A percentile compares a stretch with the other conserved stretches of the same genome.
phyloP scores from a whole-genome alignment of 176 grass and related monocot species.

The Stipa capillata region DNA sequence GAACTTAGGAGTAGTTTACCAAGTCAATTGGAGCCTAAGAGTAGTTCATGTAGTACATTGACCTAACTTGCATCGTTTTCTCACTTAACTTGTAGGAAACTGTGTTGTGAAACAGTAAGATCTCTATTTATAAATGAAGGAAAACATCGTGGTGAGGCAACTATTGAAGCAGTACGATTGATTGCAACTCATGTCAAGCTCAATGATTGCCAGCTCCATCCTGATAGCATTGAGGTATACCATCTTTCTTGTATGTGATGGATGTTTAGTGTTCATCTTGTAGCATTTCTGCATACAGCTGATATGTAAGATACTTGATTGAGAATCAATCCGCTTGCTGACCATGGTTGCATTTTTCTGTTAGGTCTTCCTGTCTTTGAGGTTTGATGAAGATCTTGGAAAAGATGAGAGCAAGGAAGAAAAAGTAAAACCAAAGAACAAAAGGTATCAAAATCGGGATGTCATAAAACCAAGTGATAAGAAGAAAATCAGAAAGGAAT shows the following conservation, averaged over 20 bases:
- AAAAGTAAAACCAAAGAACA: constrained; percentile 55
- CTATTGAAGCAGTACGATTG: constrained; percentile 79
- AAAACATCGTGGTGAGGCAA: constrained; percentile 91
- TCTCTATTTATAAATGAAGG: constrained; percentile 85
- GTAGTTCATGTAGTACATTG: neutral
- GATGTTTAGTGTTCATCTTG: neutral
- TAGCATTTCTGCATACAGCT: neutral
- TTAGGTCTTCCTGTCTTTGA: constrained; percentile 85
- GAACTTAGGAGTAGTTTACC: neutral
- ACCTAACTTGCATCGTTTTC: neutral
- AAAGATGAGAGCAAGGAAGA: constrained; percentile 47
- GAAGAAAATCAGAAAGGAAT: constrained; percentile 67
- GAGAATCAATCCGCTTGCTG: constrained; percentile 1
- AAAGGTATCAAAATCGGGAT: constrained; percentile 45
- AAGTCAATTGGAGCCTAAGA: neutral
- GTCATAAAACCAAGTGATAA: constrained; percentile 58
- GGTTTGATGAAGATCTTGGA: constrained; percentile 86
- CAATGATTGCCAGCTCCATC: constrained; percentile 87
- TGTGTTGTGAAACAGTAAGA: constrained; percentile 71
- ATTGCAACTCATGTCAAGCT: constrained; percentile 79
- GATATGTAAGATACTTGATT: neutral
- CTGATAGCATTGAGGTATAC: constrained; percentile 71
- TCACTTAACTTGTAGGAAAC: constrained; percentile 44
- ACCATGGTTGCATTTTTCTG: neutral
- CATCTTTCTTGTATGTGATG: neutral